Percentiles rank a stretch among this genome's conserved stretches.
phyloP scores from a whole-genome alignment of 768 basidiomycete genomes.

The Daedaleopsis nitida region DNA sequence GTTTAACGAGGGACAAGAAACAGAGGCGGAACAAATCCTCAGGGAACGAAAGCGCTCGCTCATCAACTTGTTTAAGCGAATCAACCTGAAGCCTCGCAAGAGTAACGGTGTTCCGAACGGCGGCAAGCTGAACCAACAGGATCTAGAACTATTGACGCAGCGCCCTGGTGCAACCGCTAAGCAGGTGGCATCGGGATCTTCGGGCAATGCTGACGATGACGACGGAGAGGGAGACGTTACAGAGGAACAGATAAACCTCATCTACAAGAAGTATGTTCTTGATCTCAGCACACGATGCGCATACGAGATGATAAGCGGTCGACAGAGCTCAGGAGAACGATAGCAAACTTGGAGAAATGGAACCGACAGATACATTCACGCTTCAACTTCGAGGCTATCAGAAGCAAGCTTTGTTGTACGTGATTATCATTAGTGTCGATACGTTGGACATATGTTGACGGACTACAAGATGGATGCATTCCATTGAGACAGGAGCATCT shows the following conservation, averaged over 20 bases:
- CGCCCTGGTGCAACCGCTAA: slow-evolving; percentile 29
- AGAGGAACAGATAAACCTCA: slow-evolving; percentile 77
- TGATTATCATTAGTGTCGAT: background rate
- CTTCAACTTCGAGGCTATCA: slow-evolving; percentile 84
- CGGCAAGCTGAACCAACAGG: slow-evolving; percentile 40
- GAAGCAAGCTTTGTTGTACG: slow-evolving; percentile 85
- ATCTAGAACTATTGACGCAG: slow-evolving; percentile 42
- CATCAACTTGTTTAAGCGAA: slow-evolving; percentile 67
- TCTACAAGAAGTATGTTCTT: slow-evolving; percentile 73
- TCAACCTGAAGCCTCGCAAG: slow-evolving; percentile 63
- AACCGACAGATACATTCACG: slow-evolving; percentile 75
- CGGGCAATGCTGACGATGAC: slow-evolving; percentile 80
- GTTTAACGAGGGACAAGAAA: slow-evolving; percentile 81
- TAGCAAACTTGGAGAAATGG: slow-evolving; percentile 73
- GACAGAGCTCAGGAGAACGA: slow-evolving; percentile 85
- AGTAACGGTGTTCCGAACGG: slow-evolving; percentile 23
- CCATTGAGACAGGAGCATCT: slow-evolving; percentile 74
- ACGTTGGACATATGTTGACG: background rate
- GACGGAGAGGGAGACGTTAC: slow-evolving; percentile 80
- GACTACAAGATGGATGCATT: slow-evolving; percentile 81
- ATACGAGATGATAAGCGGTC: background rate
- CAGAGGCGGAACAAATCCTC: slow-evolving; percentile 73
- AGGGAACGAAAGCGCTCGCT: slow-evolving; percentile 80
- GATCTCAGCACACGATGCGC: background rate
- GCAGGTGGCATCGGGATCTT: slow-evolving; percentile 27